Conservation (phyloP, 2,329 filamentous ascomycete species). For the Colletotrichum somersetense region DNA sequence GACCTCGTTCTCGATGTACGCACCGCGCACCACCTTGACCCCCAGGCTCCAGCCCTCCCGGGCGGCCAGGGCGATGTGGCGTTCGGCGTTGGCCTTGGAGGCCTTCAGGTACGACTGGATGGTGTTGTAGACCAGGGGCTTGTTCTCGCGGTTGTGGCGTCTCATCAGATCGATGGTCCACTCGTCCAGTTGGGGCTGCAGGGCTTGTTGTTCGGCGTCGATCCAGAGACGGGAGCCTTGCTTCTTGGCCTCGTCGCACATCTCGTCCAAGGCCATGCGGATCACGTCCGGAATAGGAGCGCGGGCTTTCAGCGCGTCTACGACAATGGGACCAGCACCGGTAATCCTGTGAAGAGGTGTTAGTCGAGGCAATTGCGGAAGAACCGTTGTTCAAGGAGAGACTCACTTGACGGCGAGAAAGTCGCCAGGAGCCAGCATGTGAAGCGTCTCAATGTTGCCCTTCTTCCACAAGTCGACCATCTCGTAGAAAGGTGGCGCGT, state of each 20-base stretch:
- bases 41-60: slow-evolving; percentile 75
- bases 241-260: slow-evolving; percentile 78
- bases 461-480: slow-evolving; percentile 81
- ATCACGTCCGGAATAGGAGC: slow-evolving; percentile 74
- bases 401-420: slow-evolving; percentile 74
- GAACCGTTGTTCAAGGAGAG: too few relatives aligned
- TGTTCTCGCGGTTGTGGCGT: slow-evolving; percentile 75
- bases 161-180: slow-evolving; percentile 85
- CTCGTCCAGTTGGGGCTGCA: slow-evolving; percentile 83
- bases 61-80: slow-evolving; percentile 70
- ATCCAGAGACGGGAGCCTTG: slow-evolving; percentile 82
- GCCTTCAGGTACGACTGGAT: slow-evolving; percentile 83
- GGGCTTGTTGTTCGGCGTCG: slow-evolving; percentile 85
- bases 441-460: slow-evolving; percentile 81
- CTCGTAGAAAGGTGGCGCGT: slow-evolving; percentile 24
- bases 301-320: slow-evolving; percentile 73
- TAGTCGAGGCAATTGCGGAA: background rate
- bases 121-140: slow-evolving; percentile 82
- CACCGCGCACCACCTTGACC: slow-evolving; percentile 81
- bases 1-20: slow-evolving; percentile 79
- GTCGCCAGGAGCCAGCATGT: slow-evolving; percentile 74
- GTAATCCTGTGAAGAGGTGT: slow-evolving; percentile 71
- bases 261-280: slow-evolving; percentile 76
- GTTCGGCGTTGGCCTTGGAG: slow-evolving; percentile 67
- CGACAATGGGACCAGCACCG: slow-evolving; percentile 81